phyloP scores from a whole-genome alignment of 345 rosid genomes.

The Corchorus olitorius region DNA sequence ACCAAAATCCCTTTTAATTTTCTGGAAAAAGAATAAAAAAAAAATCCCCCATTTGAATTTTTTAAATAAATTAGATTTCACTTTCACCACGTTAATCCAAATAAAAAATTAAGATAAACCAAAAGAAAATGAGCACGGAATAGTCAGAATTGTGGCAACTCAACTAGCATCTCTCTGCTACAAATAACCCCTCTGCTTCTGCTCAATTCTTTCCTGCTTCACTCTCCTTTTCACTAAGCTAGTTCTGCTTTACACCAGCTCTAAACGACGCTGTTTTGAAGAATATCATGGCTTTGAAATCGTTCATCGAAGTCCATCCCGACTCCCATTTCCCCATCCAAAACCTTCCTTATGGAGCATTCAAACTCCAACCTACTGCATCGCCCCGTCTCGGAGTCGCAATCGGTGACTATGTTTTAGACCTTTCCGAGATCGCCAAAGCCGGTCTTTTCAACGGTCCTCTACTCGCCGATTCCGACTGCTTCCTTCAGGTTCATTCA shows the following conservation, averaged over 20 bases:
- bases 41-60: no score
- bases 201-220: neutral
- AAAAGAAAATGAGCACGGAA: neutral
- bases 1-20: neutral
- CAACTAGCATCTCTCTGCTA: neutral
- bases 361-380: constrained; percentile 54
- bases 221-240: neutral
- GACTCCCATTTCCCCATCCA: constrained; percentile 93
- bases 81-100: neutral
- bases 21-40: no score
- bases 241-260: constrained; percentile 24
- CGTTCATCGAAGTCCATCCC: constrained; percentile 62
- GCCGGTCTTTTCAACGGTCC: constrained; percentile 82
- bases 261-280: neutral
- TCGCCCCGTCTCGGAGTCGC: constrained; percentile 82
- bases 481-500: constrained; percentile 79
- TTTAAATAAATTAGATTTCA: no score
- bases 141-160: neutral
- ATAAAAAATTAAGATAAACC: neutral
- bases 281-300: constrained; percentile 59
- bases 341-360: constrained; percentile 91
- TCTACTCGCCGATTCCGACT: constrained; percentile 61
- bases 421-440: constrained; percentile 71
- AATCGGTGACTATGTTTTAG: constrained; percentile 74
- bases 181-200: neutral